Conservation (phyloP, 73 alveolate genomes). For the Breviolum minutum region DNA sequence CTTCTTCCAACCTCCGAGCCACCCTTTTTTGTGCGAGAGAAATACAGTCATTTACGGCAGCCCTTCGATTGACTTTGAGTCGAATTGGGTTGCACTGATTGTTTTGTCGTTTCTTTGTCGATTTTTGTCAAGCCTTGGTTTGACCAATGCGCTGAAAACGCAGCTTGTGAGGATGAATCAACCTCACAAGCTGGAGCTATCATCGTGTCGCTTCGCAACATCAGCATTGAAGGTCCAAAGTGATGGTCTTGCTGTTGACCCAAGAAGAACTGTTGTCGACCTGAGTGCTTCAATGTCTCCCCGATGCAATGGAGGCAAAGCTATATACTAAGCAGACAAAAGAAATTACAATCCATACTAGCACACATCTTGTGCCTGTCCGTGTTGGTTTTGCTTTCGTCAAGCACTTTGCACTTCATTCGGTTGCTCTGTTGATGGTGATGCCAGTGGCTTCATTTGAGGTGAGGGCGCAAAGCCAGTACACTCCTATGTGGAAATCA, state of each 20-base stretch:
- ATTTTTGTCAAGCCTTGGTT: not conserved
- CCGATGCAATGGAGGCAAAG: not conserved
- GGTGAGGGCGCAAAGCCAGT: conserved; percentile 67
- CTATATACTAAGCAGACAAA: too few relatives aligned
- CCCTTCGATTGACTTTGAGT: conserved; percentile 46
- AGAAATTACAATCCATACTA: too few relatives aligned
- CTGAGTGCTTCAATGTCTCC: not conserved
- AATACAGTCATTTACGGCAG: not conserved
- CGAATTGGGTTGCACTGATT: not conserved
- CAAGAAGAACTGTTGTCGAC: conserved; percentile 89
- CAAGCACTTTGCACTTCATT: not conserved
- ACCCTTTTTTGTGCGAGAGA: not conserved
- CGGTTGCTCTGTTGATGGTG: not conserved
- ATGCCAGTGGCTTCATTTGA: not conserved
- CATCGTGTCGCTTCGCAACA: not conserved
- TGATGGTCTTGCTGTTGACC: conserved; percentile 94
- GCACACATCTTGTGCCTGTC: not conserved
- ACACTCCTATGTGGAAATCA: conserved; percentile 22
- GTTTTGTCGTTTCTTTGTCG: not conserved
- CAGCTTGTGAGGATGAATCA: too few relatives aligned
- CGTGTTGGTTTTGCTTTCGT: not conserved
- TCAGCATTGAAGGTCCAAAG: conserved; percentile 52
- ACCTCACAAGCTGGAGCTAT: not conserved
- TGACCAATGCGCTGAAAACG: not conserved
- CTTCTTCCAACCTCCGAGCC: not conserved